These are phyloP conservation scores for Colletotrichum eremochloae DNA, from an alignment of 2,329 filamentous ascomycete genomes.

Conservation along the genomic window DNA sequence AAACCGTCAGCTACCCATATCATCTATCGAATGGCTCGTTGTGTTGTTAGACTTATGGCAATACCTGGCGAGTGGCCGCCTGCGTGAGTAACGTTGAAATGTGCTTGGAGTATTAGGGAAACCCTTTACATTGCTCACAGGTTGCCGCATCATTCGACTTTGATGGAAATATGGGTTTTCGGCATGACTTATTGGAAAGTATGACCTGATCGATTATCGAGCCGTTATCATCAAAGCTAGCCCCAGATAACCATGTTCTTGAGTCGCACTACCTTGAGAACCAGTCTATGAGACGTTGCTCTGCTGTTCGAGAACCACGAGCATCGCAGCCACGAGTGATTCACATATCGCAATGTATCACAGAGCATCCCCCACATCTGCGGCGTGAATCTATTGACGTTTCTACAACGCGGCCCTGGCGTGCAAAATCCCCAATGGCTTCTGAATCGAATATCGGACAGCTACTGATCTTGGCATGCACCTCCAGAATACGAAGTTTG, in stretches of 20 bases:
- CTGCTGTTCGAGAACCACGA: background rate
- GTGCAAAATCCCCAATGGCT: too few relatives aligned
- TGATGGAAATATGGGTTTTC: background rate
- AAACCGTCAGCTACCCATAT: too few relatives aligned
- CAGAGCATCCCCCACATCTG: too few relatives aligned
- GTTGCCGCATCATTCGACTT: background rate
- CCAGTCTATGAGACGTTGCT: background rate
- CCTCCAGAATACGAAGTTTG: conserved; percentile 14
- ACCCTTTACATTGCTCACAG: background rate
- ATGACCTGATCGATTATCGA: background rate
- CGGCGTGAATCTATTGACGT: too few relatives aligned
- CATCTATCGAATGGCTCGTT: too few relatives aligned
- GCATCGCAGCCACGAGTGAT: background rate
- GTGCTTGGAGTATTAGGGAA: background rate
- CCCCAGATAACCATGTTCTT: background rate
- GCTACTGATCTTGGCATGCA: too few relatives aligned
- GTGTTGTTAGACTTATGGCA: background rate
- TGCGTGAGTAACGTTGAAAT: background rate
- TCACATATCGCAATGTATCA: too few relatives aligned
- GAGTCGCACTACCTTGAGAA: too few relatives aligned
- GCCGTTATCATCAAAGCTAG: background rate
- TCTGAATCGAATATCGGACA: too few relatives aligned
- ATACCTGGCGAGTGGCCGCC: background rate
- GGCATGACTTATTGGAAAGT: background rate
- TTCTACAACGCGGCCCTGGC: too few relatives aligned